Conservation (phyloP, 2,329 filamentous ascomycete species). For the Diplodia intermedia region DNA sequence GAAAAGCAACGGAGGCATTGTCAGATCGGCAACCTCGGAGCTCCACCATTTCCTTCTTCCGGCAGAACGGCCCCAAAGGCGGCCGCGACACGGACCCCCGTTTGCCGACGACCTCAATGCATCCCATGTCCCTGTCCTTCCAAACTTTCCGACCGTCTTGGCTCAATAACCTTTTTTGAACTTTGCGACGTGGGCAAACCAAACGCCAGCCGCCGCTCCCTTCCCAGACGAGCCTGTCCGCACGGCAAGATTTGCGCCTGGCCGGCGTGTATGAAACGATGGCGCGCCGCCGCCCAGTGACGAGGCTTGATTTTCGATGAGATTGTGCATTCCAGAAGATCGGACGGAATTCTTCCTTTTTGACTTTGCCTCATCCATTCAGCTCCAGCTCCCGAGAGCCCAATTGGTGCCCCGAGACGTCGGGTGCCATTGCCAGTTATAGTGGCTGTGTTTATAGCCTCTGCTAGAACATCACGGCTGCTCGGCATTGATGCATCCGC, state of each 20-base stretch:
- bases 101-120: constrained; percentile 10
- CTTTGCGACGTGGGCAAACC: constrained; percentile 25
- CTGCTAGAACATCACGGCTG: neutral
- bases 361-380: neutral
- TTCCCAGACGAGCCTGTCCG: constrained; percentile 20
- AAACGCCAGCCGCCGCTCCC: constrained; percentile 7
- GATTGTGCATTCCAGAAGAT: constrained; percentile 30
- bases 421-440: constrained; percentile 12
- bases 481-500: constrained; percentile 19
- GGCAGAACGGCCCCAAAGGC: constrained; percentile 1
- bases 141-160: constrained; percentile 27
- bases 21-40: neutral
- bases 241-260: constrained; percentile 11
- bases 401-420: neutral
- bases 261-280: constrained; percentile 3
- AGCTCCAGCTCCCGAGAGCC: neutral
- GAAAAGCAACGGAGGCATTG: constrained; percentile 11
- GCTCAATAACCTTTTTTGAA: constrained; percentile 26
- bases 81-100: constrained; percentile 18
- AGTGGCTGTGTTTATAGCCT: constrained; percentile 3
- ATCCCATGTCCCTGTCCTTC: constrained; percentile 14
- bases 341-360: constrained; percentile 1
- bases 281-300: neutral
- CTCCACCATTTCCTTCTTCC: constrained; percentile 19
- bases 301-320: constrained; percentile 21